Evolutionary conservation across 2,329 filamentous ascomycete species (phyloP), one percentile per base, ranked within the genome.

Genomic region (Cryphonectria japonica): DNA sequence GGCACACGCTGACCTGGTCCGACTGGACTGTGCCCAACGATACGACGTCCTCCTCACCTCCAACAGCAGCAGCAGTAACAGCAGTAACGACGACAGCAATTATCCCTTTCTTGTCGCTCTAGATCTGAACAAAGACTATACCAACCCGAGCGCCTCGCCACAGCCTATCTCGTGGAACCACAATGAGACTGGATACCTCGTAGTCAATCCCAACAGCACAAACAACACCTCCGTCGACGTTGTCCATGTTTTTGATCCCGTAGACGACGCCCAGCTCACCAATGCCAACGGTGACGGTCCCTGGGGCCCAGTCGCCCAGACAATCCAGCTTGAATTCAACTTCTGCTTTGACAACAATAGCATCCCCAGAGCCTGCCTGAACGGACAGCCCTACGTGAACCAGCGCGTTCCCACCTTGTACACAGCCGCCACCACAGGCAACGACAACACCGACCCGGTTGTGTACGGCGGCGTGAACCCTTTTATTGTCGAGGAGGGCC

Each of bases 361-460:
- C 9, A 86, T 87, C 41, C 86, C 85, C 70, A 91, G 92, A 39
- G 85, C 85, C 14, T 88, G 83, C 76, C 83, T 90, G 79, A 94
- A 93, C 79, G 86, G 88, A 74, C 80, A 89, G 61, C 90, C 90
- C 8, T 94, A 92, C 77, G 85, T 91, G n/a, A 73, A 78, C 9
- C 91, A 91, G 67, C 87, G 89, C 76, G 91, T 93, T 0, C 92
- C 92, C 0, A 88, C 90, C 0, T 82, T 95, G 7, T 94, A 93
- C 83, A 90, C 90, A 3, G 91, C 86, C n/a, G 84, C 92, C 3
- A 89, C 89, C 0, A 81, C 87, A 1, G 86, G 86, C 5, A 75
- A 78, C 0, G 74, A 80, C 76, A 85, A 85, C 76, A 80, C 78
- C 7, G 77, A 86, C 73, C 77, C 81, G 0, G 46, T 70, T 2